Evolutionary conservation across 495 filamentous ascomycete species (phyloP), one percentile per base, ranked within the genome.

Genomic region (Opeltia flavorubescens): DNA sequence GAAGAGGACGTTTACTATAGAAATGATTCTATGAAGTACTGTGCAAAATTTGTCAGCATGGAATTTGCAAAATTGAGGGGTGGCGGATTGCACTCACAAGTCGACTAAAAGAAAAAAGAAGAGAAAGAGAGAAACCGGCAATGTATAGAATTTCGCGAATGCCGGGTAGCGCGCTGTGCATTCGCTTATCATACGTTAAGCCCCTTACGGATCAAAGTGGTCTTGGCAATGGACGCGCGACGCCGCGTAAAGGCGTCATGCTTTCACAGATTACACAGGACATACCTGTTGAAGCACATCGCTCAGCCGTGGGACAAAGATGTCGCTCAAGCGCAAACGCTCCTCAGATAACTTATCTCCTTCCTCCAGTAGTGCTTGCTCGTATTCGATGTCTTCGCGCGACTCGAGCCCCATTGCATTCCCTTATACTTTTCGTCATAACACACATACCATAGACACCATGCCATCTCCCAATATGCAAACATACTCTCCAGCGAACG

Each of bases 1-100:
- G 76, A 77, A 73, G 70, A 65, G 73, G 77, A 83, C 79, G 73
- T 83, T 69, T 79, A 84, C 81, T 86, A 81, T 84, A 85, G 76
- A 86, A 85, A 81, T 84, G 82, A 86, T 86, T 83, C 80, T 84
- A 79, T 79, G 75, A 79, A 53, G 42, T 46, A 44, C 35, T 39
- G 35, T 23, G 29, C 6, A 39, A 2, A 9, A 18, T 13, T 23
- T 17, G 5, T 39, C 9, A 21, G 35, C 18, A n/a, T n/a, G n/a
- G 7, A 13, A 13, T 6, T 31, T 6, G 29, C n/a, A 21, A 5
- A 39, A 2, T 1, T 25, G 15, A 6, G 29, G 29, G 29, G 29
- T 13, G 13, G 2, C n/a, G 1, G 18, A 0, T 39, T 1, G 2
- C n/a, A 20, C 35, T 39, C 18, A 39, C 35, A 39, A 39, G 35